Percentiles rank a stretch among this genome's conserved stretches.
These are phyloP conservation scores for Rhizoclosmatium sp. DNA, from an alignment of 192 early-diverging fungal genomes.

Conservation along the genomic window DNA sequence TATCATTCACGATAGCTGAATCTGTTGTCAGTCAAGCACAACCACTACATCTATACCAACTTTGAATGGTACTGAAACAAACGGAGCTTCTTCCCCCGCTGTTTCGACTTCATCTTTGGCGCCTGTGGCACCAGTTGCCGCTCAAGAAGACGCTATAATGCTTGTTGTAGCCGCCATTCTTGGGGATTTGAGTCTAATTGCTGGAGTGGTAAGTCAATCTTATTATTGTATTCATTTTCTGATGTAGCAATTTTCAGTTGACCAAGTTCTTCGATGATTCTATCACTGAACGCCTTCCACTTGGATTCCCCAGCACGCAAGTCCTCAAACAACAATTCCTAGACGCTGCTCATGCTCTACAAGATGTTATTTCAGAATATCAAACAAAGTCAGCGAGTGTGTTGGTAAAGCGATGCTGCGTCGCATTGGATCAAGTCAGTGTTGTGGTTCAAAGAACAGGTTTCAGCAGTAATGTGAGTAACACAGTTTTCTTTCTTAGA, in stretches of 20 bases:
- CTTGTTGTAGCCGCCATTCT: conserved; percentile 45
- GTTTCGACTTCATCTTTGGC: background rate
- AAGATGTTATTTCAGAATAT: conserved; percentile 8
- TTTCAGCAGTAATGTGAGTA: conserved; percentile 30
- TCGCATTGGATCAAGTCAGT: conserved; percentile 32
- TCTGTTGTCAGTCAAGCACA: background rate
- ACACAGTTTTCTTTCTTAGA: background rate
- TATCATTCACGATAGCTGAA: background rate
- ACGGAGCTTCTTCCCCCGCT: conserved; percentile 10
- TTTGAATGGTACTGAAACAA: conserved; percentile 1
- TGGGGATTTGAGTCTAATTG: conserved; percentile 32
- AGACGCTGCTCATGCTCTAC: background rate
- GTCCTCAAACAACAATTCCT: conserved; percentile 24
- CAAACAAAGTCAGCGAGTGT: conserved; percentile 1
- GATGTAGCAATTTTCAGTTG: background rate
- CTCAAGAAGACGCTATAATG: conserved; percentile 46
- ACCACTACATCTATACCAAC: background rate
- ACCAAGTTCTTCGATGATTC: conserved; percentile 7
- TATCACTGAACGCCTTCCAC: conserved; percentile 1
- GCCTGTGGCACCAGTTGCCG: conserved; percentile 26
- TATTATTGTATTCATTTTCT: background rate
- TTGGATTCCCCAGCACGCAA: conserved; percentile 3
- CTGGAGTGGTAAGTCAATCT: background rate
- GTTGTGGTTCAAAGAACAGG: conserved; percentile 33
- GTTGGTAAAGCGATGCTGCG: conserved; percentile 25